Evolutionary conservation across 768 basidiomycete genomes (phyloP).

Genomic region (Coprinopsis marcescibilis): DNA sequence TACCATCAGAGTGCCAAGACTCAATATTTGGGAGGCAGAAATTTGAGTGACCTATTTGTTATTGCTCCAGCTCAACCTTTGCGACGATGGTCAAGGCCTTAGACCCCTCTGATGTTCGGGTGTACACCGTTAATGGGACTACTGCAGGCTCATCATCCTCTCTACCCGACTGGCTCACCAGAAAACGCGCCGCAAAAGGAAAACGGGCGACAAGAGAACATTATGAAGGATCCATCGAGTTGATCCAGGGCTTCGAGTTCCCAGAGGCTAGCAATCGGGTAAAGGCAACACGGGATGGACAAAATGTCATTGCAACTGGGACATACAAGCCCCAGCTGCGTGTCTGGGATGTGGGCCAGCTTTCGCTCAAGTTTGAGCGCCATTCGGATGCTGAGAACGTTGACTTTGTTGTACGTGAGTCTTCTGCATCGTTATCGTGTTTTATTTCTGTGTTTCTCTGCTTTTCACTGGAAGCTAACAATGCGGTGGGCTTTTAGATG

Average conservation of each 20-base stretch:
- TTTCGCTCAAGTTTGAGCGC: conserved; percentile 91
- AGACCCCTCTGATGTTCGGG: conserved; percentile 48
- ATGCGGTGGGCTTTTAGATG: conserved; percentile 1
- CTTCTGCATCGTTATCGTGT: conserved; percentile 15
- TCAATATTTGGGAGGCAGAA: too few relatives aligned
- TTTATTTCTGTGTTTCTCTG: conserved; percentile 1
- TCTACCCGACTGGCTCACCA: conserved; percentile 90
- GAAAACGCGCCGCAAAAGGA: conserved; percentile 64
- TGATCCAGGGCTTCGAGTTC: conserved; percentile 95
- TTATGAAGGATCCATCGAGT: conserved; percentile 79
- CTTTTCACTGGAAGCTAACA: too few relatives aligned
- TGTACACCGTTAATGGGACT: conserved; percentile 95
- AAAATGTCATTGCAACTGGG: conserved; percentile 90
- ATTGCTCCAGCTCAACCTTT: too few relatives aligned
- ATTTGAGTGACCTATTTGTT: too few relatives aligned
- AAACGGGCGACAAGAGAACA: conserved; percentile 68
- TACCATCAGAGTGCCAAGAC: too few relatives aligned
- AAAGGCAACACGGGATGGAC: conserved; percentile 87
- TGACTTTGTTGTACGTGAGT: conserved; percentile 90
- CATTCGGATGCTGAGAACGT: conserved; percentile 97
- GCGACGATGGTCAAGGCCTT: too few relatives aligned
- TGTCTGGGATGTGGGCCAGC: conserved; percentile 91
- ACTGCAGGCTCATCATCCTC: conserved; percentile 83
- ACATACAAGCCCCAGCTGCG: conserved; percentile 97
- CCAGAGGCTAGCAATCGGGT: conserved; percentile 93